Conservation (phyloP, 768 basidiomycete species). For the Termitomyces sp. region DNA sequence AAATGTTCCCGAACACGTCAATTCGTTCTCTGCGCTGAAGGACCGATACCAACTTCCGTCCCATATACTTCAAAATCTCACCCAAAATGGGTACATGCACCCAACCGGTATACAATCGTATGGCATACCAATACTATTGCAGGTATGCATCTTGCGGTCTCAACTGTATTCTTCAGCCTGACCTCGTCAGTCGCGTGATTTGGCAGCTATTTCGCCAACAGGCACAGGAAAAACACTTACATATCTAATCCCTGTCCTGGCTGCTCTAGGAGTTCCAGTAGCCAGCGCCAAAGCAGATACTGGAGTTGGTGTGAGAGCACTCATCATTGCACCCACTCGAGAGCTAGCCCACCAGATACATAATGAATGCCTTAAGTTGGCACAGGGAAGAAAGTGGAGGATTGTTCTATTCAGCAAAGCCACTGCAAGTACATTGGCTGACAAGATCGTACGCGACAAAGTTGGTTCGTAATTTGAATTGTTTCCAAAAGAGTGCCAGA, state of each 20-base stretch:
- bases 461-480: constrained; percentile 52
- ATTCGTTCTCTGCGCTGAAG: constrained; percentile 58
- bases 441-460: constrained; percentile 71
- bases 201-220: constrained; percentile 94
- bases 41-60: constrained; percentile 58
- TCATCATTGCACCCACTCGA: constrained; percentile 89
- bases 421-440: constrained; percentile 77
- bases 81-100: constrained; percentile 52
- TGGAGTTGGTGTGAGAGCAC: constrained; percentile 66
- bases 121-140: constrained; percentile 75
- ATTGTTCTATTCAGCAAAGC: constrained; percentile 86
- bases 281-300: constrained; percentile 42
- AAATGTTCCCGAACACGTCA: constrained; percentile 58
- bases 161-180: neutral
- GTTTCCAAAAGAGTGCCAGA: neutral
- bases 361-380: constrained; percentile 84
- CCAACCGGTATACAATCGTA: constrained; percentile 85
- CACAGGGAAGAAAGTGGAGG: constrained; percentile 80
- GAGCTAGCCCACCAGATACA: constrained; percentile 96
- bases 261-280: constrained; percentile 53
- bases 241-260: constrained; percentile 83
- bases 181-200: constrained; percentile 64
- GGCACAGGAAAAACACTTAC: constrained; percentile 97
- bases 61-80: constrained; percentile 64
- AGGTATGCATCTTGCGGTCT: constrained; percentile 44